Conservation (phyloP, 202 grass and related monocot species). For the Miscanthus sacchariflorus region DNA sequence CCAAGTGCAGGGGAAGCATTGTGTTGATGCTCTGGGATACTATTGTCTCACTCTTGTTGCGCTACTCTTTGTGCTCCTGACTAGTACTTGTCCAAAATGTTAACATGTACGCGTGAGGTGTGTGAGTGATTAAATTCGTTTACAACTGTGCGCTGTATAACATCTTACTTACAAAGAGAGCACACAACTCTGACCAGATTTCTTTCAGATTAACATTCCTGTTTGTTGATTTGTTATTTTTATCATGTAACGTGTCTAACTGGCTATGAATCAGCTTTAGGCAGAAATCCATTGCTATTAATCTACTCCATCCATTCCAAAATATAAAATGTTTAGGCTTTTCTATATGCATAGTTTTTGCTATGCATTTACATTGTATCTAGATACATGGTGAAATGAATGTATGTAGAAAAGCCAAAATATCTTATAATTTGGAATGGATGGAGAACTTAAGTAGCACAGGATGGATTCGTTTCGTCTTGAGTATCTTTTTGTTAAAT, state of each 20-base stretch:
- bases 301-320: background rate
- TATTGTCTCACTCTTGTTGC: conserved; percentile 24
- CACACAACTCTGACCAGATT: conserved; percentile 15
- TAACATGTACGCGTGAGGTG: conserved; percentile 9
- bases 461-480: no score
- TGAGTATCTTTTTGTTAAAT: no score
- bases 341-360: no score
- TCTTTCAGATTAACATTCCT: background rate
- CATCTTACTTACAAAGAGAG: conserved; percentile 30
- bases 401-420: no score
- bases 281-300: background rate
- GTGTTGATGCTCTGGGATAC: conserved; percentile 35
- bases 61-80: conserved; percentile 39
- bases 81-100: conserved; percentile 29
- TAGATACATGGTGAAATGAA: no score
- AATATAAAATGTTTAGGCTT: no score
- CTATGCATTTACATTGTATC: no score
- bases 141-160: conserved; percentile 39
- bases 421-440: no score
- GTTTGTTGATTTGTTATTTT: background rate
- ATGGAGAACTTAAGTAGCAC: no score
- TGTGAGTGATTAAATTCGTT: conserved; percentile 56
- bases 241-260: background rate
- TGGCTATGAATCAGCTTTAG: background rate
- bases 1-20: conserved; percentile 19